Base-by-base conservation (phyloP, 768 basidiomycete species). In the Candolleomyces eurysporus region DNA sequence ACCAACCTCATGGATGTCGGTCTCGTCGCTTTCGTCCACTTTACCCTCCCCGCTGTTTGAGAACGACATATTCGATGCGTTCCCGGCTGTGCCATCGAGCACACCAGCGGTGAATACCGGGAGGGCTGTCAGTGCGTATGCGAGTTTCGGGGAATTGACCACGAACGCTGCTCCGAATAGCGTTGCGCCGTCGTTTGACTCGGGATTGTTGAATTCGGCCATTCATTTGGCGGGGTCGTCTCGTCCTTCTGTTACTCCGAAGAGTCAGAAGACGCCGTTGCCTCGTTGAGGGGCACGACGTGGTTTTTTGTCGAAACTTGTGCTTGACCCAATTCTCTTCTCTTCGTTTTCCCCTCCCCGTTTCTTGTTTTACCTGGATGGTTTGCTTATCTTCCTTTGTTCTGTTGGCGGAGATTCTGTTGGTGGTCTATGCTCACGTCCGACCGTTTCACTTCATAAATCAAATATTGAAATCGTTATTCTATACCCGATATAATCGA, bases 51-150 rank as follows among this genome's bases (percentile, higher is more conserved):
- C 74, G 54, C 65, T 79, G 26, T 81, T 90, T 48, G 86, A 88
- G 67, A 75, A 77, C 62, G 82, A 82, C 11, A 72, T 89, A 22
- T 89, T 87, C 64, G 89, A 90, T 61, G 82, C 87, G 7, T 91
- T 91, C 72, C 90, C 90, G 22, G 82, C 82, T 39, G 89, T 91
- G 5, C 89, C 90, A 1, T 76, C 80, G 51, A 77, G 76, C 17
- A 71, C 78, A 5, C 82, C 83, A 1, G 67, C 50, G 42, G 65
- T 54, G 14, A 49, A 58, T 32, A 51, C 59, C 21, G 62, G 52
- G 19, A 48, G 31, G 55, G 59, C 32, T 31, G 48, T 19, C 17
- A 48, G 31, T 42, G 36, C 8, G 36, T 45, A 52, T 4, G 36
- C 59, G 42, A 46, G 26, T 39, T 17, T 21, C 8, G 19, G 26